Base-by-base conservation (phyloP, 352 stramenopile species). In the Phytophthora cryptogea region DNA sequence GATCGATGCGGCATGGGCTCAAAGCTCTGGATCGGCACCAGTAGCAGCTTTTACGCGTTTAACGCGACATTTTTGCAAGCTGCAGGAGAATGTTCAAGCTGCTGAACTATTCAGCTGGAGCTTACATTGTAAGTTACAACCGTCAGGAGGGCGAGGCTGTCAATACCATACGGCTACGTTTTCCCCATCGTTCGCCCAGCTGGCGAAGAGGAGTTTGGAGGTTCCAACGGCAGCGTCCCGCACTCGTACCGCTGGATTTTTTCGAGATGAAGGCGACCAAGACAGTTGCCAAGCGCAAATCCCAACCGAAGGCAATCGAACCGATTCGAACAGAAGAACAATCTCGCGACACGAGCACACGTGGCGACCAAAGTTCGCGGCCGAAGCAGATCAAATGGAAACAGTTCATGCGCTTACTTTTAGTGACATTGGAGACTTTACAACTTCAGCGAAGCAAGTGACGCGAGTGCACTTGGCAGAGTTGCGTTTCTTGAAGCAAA, bases 221-320 rank as follows among this genome's bases (percentile, higher is more conserved):
- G 26, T 35, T 53, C 36, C 51, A 36, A 35, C 56, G 16, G 17
- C 44, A 40, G 5, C 2, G 0, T 23, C 32, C 13, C n/a, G 10
- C 37, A 61, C 33, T 27, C 17, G 35, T 52, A 45, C 52, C n/a
- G 45, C 54, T 63, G 54, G 56, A 57, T 58, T 64, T 59, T 60
- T 50, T 28, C 47, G 31, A 31, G 32, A 20, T 51, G 23, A 48
- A 58, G 9, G 42, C 8, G 41, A 23, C 23, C 4, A 11, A 7
- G 42, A 16, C 39, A 44, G 39, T 44, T 44, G 39, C 13, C 16
- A 9, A 23, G 23, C 33, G 42, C 11, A 48, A 48, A 48, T 48
- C 42, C 10, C 28, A 16, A 36, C 11, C 45, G 56, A 64, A 58
- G 56, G 51, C 37, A 28, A 46, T 16, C 45, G 55, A 63, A 63